These are phyloP conservation scores for Scheffersomyces stambukii DNA, from an alignment of 1,139 yeast species.

Conservation along the genomic window DNA sequence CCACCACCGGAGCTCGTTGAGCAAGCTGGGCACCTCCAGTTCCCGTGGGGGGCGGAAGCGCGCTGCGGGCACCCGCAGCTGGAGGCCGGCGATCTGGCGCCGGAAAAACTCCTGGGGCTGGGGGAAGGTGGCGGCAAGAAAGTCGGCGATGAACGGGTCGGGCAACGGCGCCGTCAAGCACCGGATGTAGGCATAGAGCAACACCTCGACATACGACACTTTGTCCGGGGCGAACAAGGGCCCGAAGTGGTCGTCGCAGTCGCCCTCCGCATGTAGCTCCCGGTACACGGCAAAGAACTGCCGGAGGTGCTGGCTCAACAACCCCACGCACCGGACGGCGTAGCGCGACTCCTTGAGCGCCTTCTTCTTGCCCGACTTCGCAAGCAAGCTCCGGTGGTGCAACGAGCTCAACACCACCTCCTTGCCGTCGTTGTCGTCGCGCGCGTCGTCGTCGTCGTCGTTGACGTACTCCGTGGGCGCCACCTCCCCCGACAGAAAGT, in stretches of 20 bases:
- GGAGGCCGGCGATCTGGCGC: not conserved
- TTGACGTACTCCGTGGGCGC: conserved; percentile 28
- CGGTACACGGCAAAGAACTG: conserved; percentile 19
- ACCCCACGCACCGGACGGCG: conserved; percentile 47
- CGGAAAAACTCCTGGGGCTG: conserved; percentile 9
- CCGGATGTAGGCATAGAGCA: conserved; percentile 39
- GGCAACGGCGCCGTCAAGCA: conserved; percentile 37
- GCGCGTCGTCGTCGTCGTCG: conserved; percentile 17
- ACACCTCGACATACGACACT: conserved; percentile 13
- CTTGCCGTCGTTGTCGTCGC: too few relatives aligned
- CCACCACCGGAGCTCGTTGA: conserved; percentile 29
- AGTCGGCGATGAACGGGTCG: conserved; percentile 37
- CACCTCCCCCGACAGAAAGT: conserved; percentile 14
- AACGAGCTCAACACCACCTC: conserved; percentile 47
- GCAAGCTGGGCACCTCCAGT: conserved; percentile 30
- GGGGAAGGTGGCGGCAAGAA: conserved; percentile 24
- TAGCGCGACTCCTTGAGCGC: conserved; percentile 47
- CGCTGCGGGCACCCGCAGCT: not conserved
- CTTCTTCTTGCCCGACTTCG: conserved; percentile 38
- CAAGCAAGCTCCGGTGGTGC: conserved; percentile 46
- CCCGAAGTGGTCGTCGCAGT: not conserved
- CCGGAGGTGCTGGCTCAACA: conserved; percentile 31
- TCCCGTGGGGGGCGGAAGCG: conserved; percentile 22
- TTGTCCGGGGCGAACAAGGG: conserved; percentile 3
- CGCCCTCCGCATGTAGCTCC: conserved; percentile 10